Conservation (phyloP, 2,329 filamentous ascomycete genomes). For the Alternaria consortialis region DNA sequence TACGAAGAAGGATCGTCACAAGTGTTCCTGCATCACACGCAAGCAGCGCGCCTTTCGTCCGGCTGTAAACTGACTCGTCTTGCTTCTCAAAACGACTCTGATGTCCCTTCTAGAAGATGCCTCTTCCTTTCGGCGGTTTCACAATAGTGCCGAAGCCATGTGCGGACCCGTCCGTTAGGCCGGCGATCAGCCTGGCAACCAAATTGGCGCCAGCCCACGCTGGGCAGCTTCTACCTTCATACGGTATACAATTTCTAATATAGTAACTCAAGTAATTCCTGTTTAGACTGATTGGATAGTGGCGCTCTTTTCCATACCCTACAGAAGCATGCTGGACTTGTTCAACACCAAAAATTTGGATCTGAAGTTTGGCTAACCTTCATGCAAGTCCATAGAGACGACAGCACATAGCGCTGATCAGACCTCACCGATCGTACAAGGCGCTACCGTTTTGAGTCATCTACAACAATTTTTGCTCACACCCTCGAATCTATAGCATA, state of each 20-base stretch:
- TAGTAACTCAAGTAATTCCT: neutral
- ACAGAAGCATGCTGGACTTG: neutral
- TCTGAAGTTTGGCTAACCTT: neutral
- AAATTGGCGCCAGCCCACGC: constrained; percentile 6
- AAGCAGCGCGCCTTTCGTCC: constrained; percentile 3
- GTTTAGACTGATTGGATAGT: neutral
- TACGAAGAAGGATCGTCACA: neutral
- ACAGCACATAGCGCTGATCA: constrained; percentile 4
- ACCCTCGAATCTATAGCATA: constrained; percentile 2
- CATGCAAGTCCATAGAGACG: neutral
- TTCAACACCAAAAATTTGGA: neutral
- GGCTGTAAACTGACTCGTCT: constrained; percentile 16
- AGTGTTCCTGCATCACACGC: neutral
- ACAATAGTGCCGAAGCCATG: constrained; percentile 22
- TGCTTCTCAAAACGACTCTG: constrained; percentile 10
- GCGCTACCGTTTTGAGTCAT: neutral
- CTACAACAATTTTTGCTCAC: neutral
- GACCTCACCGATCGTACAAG: constrained; percentile 1
- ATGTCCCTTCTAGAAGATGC: constrained; percentile 24
- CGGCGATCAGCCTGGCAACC: constrained; percentile 22
- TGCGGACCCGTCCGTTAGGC: constrained; percentile 22
- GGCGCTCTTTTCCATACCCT: neutral
- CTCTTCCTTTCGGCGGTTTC: constrained; percentile 24
- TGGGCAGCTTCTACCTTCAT: neutral
- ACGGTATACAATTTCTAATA: constrained; percentile 5